These are phyloP conservation scores for Penicillium verhagenii DNA, from an alignment of 495 filamentous ascomycete genomes.

Conservation along the genomic window DNA sequence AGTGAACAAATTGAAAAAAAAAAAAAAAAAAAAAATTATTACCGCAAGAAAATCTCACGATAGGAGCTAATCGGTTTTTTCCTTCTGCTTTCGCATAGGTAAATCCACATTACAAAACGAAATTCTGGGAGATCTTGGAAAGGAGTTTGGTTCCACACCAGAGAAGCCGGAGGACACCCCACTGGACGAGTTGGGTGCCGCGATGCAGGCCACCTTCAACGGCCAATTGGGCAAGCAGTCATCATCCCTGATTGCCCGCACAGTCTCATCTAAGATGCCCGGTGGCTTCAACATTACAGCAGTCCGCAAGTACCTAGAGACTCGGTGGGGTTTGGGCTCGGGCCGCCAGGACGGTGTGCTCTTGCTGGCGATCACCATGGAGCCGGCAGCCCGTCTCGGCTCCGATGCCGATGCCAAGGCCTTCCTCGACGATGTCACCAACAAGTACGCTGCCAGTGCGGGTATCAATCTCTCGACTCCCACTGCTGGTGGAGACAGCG, in stretches of 20 bases:
- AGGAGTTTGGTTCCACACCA: constrained; percentile 96
- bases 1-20: neutral
- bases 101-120: constrained; percentile 98
- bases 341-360: constrained; percentile 92
- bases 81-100: constrained; percentile 50
- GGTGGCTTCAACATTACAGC: constrained; percentile 98
- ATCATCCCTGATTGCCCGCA: constrained; percentile 84
- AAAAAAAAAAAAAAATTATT: neutral
- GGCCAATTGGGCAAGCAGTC: constrained; percentile 97
- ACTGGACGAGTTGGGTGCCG: constrained; percentile 88
- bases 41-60: too few species aligned
- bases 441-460: constrained; percentile 84
- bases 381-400: constrained; percentile 82
- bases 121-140: constrained; percentile 92
- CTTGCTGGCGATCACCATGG: constrained; percentile 85
- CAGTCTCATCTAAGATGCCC: constrained; percentile 99
- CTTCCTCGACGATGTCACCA: constrained; percentile 79
- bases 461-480: constrained; percentile 84
- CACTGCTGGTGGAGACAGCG: constrained; percentile 70
- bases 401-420: constrained; percentile 88
- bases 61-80: neutral
- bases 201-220: constrained; percentile 98
- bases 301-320: constrained; percentile 91
- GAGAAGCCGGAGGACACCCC: constrained; percentile 99
- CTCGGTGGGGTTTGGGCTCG: constrained; percentile 82